Base-by-base conservation (phyloP, 83 land plant species). In the Picea mariana region DNA sequence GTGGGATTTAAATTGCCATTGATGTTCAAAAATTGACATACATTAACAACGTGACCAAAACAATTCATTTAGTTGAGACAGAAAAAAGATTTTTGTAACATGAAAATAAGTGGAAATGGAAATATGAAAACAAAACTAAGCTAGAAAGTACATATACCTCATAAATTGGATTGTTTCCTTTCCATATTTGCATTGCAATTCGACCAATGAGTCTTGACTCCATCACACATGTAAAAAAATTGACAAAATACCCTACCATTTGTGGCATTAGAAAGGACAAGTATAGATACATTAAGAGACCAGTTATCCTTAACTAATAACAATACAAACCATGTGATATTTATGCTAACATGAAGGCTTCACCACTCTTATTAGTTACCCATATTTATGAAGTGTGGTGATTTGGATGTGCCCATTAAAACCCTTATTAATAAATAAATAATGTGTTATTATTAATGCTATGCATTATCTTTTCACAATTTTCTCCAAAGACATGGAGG, bases 201-300 rank as follows among this genome's bases (percentile, higher is more conserved):
- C 31, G 31, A 1, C 31, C 31, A 27, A 27, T 27, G 31, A 27
- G 31, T 27, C 31, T 27, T 27, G 31, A 27, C 31, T 27, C 31
- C 31, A 27, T 27, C 31, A 27, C 31, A 0, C 1, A 27, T 27
- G 31, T 1, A 27, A 27, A 27, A 27, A 27, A 27, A 0, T 27
- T 27, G 31, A 27, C 31, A 27, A 27, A 94, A 75, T 58, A 92
- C 66, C 96, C 96, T n/a, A 91, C 90, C 84, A 92, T 89, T 1
- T 93, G 96, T 55, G 96, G 95, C 82, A 93, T 95, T 94, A 77
- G 24, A 75, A 18, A 69, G n/a, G 47, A 78, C 47, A 38, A 40
- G 34, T 49, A 81, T 17, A 80, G 65, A 31, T 1, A 67, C 42
- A 17, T 67, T 67, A 31, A 67, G 20, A 67, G 16, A 67, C 26